These are phyloP conservation scores for Cryptosporidium muris DNA, from an alignment of 169 alveolate genomes.

Conservation along the genomic window DNA sequence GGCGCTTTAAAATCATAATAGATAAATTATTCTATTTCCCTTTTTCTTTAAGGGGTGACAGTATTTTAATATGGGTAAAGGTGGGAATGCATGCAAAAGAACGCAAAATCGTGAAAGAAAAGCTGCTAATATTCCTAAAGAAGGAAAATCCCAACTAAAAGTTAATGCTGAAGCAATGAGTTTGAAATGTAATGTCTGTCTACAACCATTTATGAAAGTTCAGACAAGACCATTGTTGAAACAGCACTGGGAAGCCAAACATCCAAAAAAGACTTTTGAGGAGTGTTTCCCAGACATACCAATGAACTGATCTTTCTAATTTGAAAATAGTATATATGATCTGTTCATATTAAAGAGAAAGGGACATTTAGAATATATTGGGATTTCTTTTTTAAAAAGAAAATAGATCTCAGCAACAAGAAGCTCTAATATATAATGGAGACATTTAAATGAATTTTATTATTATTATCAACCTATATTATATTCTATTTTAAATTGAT, in stretches of 20 bases:
- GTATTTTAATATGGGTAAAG: conserved; percentile 47
- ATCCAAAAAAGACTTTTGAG: conserved; percentile 45
- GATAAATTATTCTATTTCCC: not conserved
- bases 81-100: conserved; percentile 70
- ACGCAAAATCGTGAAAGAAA: conserved; percentile 67
- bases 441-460: not conserved
- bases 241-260: conserved; percentile 72
- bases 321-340: not conserved
- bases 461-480: not conserved
- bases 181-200: conserved; percentile 48
- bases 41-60: not conserved
- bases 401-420: not conserved
- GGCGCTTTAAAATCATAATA: not conserved
- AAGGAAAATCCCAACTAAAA: conserved; percentile 65
- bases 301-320: not conserved
- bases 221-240: conserved; percentile 61
- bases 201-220: conserved; percentile 69
- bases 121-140: conserved; percentile 27
- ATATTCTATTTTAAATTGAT: not conserved
- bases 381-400: conserved; percentile 42
- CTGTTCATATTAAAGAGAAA: conserved; percentile 53
- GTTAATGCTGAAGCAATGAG: conserved; percentile 71
- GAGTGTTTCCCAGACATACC: conserved; percentile 59
- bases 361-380: conserved; percentile 18
- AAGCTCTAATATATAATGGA: not conserved